Evolutionary conservation across 192 early-diverging fungal species (phyloP).

Genomic region (Podila horticola): DNA sequence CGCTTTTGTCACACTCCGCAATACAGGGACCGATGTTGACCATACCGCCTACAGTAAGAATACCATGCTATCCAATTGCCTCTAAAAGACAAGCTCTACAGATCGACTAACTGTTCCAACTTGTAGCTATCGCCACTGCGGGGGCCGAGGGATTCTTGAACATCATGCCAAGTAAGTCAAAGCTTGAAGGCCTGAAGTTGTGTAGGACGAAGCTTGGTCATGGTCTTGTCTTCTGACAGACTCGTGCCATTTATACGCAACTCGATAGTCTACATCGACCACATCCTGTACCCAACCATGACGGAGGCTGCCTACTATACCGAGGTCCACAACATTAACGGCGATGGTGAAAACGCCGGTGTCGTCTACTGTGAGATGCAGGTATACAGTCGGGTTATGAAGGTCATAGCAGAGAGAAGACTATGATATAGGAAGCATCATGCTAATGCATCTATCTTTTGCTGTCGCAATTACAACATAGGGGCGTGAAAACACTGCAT

Average conservation of each 20-base stretch:
- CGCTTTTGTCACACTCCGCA: neutral
- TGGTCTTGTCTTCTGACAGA: neutral
- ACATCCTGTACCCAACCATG: conserved; percentile 70
- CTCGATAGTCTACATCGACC: conserved; percentile 64
- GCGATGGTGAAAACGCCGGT: conserved; percentile 72
- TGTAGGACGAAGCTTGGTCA: neutral
- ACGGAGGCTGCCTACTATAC: conserved; percentile 67
- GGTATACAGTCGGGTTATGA: conserved; percentile 8
- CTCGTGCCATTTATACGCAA: neutral
- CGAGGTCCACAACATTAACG: conserved; percentile 72
- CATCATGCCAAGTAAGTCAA: conserved; percentile 58
- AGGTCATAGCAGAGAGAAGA: too few relatives aligned
- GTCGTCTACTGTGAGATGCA: conserved; percentile 76
- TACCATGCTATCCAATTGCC: neutral
- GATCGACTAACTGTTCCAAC: neutral
- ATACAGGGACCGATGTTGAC: conserved; percentile 63
- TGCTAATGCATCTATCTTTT: too few relatives aligned
- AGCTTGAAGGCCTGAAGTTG: too few relatives aligned
- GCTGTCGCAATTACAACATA: conserved; percentile 5
- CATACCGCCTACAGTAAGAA: conserved; percentile 65
- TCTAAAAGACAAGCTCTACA: neutral
- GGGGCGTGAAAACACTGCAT: conserved; percentile 61
- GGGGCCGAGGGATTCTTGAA: conserved; percentile 68
- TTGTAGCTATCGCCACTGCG: conserved; percentile 62
- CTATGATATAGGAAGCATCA: neutral